phyloP scores from a whole-genome alignment of 2,329 filamentous ascomycete genomes.

The Colletotrichum echinochloae region DNA sequence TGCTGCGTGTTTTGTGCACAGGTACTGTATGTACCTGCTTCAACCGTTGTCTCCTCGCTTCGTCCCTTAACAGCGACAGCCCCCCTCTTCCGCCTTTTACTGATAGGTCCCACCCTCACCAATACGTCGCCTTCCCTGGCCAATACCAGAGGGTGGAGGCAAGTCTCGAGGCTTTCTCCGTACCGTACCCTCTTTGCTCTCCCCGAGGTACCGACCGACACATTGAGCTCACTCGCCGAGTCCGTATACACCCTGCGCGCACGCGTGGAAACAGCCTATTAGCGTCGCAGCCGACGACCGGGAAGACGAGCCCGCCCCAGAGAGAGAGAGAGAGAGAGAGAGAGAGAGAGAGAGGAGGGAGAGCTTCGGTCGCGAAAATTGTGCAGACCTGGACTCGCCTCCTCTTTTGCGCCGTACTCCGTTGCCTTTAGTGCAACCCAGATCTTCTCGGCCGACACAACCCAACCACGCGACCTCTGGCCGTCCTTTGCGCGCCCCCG shows the following conservation, averaged over 20 bases:
- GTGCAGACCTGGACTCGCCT: constrained; percentile 15
- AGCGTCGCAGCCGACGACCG: constrained; percentile 12
- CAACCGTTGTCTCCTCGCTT: neutral
- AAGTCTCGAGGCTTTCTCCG: neutral
- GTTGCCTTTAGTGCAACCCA: constrained; percentile 10
- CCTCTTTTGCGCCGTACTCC: constrained; percentile 10
- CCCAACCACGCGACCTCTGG: constrained; percentile 16
- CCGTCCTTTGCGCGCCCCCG: neutral
- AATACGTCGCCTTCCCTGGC: constrained; percentile 36
- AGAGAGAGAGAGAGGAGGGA: no score
- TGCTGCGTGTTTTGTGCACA: no score
- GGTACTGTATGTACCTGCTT: constrained; percentile 5
- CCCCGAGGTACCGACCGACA: constrained; percentile 21
- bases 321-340: no score
- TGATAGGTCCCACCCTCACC: constrained; percentile 34
- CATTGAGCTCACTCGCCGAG: neutral
- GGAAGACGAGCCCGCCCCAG: constrained; percentile 30
- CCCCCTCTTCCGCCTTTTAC: constrained; percentile 24
- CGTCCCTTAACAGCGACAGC: constrained; percentile 13
- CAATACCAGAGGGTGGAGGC: constrained; percentile 20
- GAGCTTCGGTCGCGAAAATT: constrained; percentile 27
- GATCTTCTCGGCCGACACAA: constrained; percentile 34
- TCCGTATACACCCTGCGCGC: constrained; percentile 22
- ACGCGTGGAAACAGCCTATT: constrained; percentile 40
- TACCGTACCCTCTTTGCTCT: constrained; percentile 15